A percentile compares a stretch with the other conserved stretches of the same genome.
These are phyloP conservation scores for Pythium phragmitis DNA, from an alignment of 352 stramenopile genomes.

Conservation along the genomic window DNA sequence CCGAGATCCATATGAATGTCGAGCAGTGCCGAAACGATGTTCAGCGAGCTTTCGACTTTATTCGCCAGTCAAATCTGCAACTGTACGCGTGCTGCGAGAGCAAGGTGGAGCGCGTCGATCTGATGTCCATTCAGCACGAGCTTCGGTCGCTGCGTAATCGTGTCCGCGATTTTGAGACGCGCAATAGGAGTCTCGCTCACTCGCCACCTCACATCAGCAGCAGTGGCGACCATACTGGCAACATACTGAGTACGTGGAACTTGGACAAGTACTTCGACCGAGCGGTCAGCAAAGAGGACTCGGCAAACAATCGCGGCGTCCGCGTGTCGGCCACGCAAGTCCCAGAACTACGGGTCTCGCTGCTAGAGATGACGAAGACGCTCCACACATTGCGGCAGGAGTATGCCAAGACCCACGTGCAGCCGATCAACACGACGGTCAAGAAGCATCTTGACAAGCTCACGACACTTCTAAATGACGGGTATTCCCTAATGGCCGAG, in stretches of 20 bases:
- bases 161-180: conserved; percentile 33
- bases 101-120: conserved; percentile 57
- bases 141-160: conserved; percentile 44
- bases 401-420: conserved; percentile 48
- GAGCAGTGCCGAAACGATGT: conserved; percentile 69
- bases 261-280: conserved; percentile 31
- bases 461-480: conserved; percentile 64
- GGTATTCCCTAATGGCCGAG: conserved; percentile 55
- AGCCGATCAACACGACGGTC: conserved; percentile 51
- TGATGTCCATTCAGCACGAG: conserved; percentile 46
- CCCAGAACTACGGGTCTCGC: conserved; percentile 62
- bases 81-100: conserved; percentile 64
- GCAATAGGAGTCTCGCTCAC: not conserved
- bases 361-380: conserved; percentile 72
- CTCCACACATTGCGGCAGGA: conserved; percentile 64
- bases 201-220: not conserved
- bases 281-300: conserved; percentile 22
- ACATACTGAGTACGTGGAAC: conserved; percentile 17
- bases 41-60: conserved; percentile 64
- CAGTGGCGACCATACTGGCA: not conserved
- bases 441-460: conserved; percentile 73
- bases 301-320: conserved; percentile 1
- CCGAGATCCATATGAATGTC: conserved; percentile 55
- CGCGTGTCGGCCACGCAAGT: conserved; percentile 35
- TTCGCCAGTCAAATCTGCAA: conserved; percentile 61